Evolutionary conservation across 1,139 yeast species (phyloP), one percentile per base, ranked within the genome.

Genomic region (Nakaseomyces nivariensis): DNA sequence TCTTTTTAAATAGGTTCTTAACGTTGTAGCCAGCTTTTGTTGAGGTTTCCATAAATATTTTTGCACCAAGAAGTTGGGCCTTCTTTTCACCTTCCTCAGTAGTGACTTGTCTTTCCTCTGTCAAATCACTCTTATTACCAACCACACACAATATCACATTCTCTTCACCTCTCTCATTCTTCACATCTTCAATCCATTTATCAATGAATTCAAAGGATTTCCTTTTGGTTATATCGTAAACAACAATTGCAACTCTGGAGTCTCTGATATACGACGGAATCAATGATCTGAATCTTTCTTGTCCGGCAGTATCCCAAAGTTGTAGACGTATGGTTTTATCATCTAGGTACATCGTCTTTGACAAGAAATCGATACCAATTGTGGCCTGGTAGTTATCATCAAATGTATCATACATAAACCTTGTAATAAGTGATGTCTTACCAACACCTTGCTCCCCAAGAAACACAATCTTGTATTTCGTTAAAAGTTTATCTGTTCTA

Each of bases 241-340:
- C 96, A 38, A 92, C 82, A 48, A 92, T 95, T 0, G 98, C 97
- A 26, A 92, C 98, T 62, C 89, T 89, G n/a, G 95, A 84, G 68
- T 92, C 98, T 57, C 98, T 78, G 52, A 92, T 92, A 64, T 92
- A 92, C 11, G 95, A 84, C 2, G 98, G 97, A 57, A 92, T 89
- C 60, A 92, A 73, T 5, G 96, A 90, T 59, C 97, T 75, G 72
- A 92, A 92, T 59, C 98, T 75, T 67, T 92, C 98, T 70, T 92
- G 98, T n/a, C 98, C 98, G 0, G 98, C 98, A n/a, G 98, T 92
- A 66, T 92, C 98, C 98, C 98, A 92, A 50, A 92, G 82, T 63
- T 80, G 85, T 51, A 81, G 67, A 56, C 85, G 72, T 33, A 80
- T 81, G 2, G 89, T 84, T 52, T 84, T 81, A 62, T 84, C 89